phyloP scores from a whole-genome alignment of 208 protist genomes.

The Entamoeba invadens region DNA sequence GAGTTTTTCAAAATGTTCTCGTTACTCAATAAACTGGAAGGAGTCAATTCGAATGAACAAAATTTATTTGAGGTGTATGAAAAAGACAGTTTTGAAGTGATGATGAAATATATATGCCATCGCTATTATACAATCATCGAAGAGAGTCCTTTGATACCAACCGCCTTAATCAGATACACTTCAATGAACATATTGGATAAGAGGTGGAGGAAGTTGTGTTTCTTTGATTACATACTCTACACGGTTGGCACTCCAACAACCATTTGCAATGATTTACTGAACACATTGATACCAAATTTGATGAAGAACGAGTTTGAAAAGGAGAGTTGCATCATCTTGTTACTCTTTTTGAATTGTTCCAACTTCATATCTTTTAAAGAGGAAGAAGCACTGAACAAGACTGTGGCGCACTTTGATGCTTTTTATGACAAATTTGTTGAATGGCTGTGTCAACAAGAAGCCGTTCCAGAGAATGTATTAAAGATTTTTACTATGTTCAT shows the following conservation, averaged over 20 bases:
- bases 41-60: neutral
- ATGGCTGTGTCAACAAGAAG: too few species aligned
- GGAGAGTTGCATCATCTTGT: neutral
- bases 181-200: neutral
- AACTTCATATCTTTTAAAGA: neutral
- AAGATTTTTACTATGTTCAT: too few species aligned
- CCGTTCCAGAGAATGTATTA: too few species aligned
- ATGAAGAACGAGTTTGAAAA: neutral
- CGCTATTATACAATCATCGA: neutral
- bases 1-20: neutral
- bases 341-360: neutral
- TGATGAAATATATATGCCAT: neutral
- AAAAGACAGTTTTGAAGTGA: neutral
- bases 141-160: neutral
- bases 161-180: neutral
- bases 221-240: neutral
- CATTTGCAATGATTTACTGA: neutral
- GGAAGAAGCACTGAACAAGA: neutral
- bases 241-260: neutral
- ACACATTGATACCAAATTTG: neutral
- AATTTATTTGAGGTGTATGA: neutral
- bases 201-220: neutral
- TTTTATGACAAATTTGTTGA: too few species aligned
- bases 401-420: too few species aligned
- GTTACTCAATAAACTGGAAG: neutral